Evolutionary conservation across 352 stramenopile genomes (phyloP), one percentile per base, ranked within the genome.

Genomic region (Globisporangium lucens): DNA sequence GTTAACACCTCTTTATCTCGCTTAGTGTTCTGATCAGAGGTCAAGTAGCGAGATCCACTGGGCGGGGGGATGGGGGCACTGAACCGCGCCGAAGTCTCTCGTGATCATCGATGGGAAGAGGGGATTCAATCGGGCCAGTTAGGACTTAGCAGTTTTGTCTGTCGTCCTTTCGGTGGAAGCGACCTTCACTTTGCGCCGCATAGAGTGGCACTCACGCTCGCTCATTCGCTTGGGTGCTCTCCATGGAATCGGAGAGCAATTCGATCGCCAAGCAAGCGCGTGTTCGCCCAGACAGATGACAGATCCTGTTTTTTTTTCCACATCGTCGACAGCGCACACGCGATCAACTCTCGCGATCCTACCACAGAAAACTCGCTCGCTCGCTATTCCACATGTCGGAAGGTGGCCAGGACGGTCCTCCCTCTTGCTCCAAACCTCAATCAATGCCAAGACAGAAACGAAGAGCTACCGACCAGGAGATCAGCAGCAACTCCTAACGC

Each of bases 151-250:
- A 5, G 55, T 47, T 30, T 30, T 61, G 55, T 61, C 55, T 61
- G 55, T 61, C 55, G 30, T 61, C 55, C 55, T 61, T 61, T 61
- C 55, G 55, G 55, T 61, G 55, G 55, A 61, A 61, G 55, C 4
- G 29, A 43, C 43, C 17, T 22, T 51, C 43, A 51, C 43, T 22
- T 51, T 51, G 30, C 15, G 8, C 55, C 29, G 29, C 17, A 38
- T 30, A 30, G 55, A 60, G 55, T 38, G 55, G 55, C 17, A 2
- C 13, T 33, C 22, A 27, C 13, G n/a, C 30, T 59, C 1, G 36
- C 36, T 43, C 12, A 3, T 29, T 35, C 12, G 12, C 53, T 35
- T 33, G 30, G 30, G 5, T 5, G 30, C 35, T 24, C 35, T 24
- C 15, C 53, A 22, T n/a, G 41, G 15, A 49, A 49, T n/a, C 4